phyloP scores from a whole-genome alignment of 352 stramenopile genomes.

The Globisporangium nagaii region DNA sequence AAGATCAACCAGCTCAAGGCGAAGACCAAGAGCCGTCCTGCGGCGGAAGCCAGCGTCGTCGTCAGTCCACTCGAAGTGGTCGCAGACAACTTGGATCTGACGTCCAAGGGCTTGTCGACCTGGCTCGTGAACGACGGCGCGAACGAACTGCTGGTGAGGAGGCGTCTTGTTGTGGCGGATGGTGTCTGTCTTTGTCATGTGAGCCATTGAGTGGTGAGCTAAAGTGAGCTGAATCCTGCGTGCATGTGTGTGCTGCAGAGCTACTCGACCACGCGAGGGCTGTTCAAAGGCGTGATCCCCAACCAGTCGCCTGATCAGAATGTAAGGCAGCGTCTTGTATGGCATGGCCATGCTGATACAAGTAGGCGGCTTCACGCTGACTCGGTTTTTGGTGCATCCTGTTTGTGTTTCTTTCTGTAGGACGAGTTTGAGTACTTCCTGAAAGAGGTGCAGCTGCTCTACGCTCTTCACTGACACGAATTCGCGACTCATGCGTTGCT shows the following conservation, averaged over 20 bases:
- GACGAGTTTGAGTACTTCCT: conserved; percentile 61
- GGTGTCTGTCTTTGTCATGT: neutral
- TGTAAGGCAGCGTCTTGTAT: too few relatives aligned
- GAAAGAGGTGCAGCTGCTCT: conserved; percentile 49
- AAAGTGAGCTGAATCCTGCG: too few relatives aligned
- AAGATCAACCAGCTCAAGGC: conserved; percentile 68
- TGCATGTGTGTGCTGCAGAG: conserved; percentile 30
- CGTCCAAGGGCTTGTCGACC: conserved; percentile 54
- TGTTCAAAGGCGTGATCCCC: conserved; percentile 60
- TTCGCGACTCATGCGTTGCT: too few relatives aligned
- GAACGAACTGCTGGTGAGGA: conserved; percentile 58
- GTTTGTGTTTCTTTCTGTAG: conserved; percentile 15
- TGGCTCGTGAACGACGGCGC: conserved; percentile 69
- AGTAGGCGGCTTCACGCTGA: neutral
- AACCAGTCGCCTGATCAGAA: conserved; percentile 39
- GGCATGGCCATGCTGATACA: too few relatives aligned
- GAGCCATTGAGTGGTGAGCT: too few relatives aligned
- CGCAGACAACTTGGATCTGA: conserved; percentile 19
- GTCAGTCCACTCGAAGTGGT: conserved; percentile 16
- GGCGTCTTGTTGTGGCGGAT: neutral
- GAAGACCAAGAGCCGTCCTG: conserved; percentile 31
- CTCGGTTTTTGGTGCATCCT: neutral
- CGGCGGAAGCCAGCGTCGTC: neutral
- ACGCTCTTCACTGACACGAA: too few relatives aligned
- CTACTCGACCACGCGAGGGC: conserved; percentile 49